Conservation (phyloP, 345 rosid species). For the Salix viminalis region DNA sequence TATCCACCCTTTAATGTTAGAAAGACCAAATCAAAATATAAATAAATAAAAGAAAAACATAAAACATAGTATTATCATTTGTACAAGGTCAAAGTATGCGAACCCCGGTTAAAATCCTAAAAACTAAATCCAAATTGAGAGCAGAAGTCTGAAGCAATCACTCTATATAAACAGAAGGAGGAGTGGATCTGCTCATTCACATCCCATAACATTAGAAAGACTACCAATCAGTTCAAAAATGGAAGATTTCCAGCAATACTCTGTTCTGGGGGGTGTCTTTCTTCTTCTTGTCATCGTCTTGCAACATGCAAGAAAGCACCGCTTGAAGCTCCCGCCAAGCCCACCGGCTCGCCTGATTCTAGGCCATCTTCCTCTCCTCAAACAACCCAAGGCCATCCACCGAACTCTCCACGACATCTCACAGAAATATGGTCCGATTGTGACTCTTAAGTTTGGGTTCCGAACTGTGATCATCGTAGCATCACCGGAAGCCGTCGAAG, state of each 20-base stretch:
- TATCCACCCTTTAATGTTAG: no score
- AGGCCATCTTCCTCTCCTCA: constrained; percentile 20
- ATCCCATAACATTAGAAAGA: neutral
- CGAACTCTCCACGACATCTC: constrained; percentile 29
- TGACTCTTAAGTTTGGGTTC: constrained; percentile 39
- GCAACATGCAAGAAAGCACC: neutral
- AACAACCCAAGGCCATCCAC: constrained; percentile 13
- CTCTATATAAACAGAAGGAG: neutral
- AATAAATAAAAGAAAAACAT: neutral
- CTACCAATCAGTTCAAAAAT: neutral
- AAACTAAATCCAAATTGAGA: neutral
- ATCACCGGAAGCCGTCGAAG: constrained; percentile 30
- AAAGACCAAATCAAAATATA: no score
- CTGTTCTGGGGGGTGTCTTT: neutral
- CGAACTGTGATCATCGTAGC: constrained; percentile 33
- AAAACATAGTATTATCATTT: fast-evolving
- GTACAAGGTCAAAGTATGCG: neutral
- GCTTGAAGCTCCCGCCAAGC: constrained; percentile 10
- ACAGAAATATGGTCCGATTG: constrained; percentile 34
- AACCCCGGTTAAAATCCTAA: neutral
- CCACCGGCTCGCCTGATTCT: constrained; percentile 8
- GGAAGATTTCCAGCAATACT: neutral
- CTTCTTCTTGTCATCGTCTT: neutral
- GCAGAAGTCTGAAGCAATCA: neutral
- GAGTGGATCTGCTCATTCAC: neutral